Percentiles rank a stretch among this genome's conserved stretches.
Evolutionary conservation across 805 yeast genomes (phyloP).

Genomic region (Hermanozyma aechmeae): DNA sequence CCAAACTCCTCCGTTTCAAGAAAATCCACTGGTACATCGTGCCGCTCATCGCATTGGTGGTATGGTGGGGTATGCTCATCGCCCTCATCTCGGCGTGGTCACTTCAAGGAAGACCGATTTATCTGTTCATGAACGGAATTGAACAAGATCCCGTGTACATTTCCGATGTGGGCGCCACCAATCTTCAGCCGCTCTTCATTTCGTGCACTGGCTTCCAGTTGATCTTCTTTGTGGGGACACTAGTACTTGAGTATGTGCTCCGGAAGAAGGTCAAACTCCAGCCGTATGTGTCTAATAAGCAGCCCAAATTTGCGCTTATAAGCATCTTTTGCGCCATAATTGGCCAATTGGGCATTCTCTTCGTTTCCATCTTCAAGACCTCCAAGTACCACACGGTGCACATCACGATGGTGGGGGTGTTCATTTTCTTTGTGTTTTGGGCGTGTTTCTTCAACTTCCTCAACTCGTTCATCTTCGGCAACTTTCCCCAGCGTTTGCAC

Average conservation of each 20-base stretch:
- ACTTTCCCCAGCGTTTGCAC: constrained; percentile 23
- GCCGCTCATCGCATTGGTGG: constrained; percentile 57
- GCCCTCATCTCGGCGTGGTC: constrained; percentile 77
- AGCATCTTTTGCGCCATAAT: constrained; percentile 36
- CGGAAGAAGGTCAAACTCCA: constrained; percentile 50
- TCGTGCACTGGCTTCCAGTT: constrained; percentile 73
- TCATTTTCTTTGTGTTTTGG: constrained; percentile 58
- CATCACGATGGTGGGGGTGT: constrained; percentile 60
- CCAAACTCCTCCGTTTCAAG: constrained; percentile 20
- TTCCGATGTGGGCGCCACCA: constrained; percentile 84
- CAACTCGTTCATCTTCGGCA: constrained; percentile 30
- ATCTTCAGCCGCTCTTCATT: constrained; percentile 76
- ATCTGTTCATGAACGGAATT: constrained; percentile 39
- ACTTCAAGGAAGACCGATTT: constrained; percentile 67
- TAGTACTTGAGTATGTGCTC: constrained; percentile 53
- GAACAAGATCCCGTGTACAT: constrained; percentile 55
- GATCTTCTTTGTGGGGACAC: constrained; percentile 55
- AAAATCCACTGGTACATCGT: constrained; percentile 43
- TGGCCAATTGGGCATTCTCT: constrained; percentile 65
- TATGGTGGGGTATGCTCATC: constrained; percentile 90
- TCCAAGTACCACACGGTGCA: constrained; percentile 50
- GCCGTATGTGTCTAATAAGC: constrained; percentile 37
- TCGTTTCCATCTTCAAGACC: constrained; percentile 70
- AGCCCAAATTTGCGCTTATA: constrained; percentile 34
- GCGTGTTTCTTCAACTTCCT: constrained; percentile 29